Evolutionary conservation across 768 basidiomycete species (phyloP).

Genomic region (Russula ochroleuca): DNA sequence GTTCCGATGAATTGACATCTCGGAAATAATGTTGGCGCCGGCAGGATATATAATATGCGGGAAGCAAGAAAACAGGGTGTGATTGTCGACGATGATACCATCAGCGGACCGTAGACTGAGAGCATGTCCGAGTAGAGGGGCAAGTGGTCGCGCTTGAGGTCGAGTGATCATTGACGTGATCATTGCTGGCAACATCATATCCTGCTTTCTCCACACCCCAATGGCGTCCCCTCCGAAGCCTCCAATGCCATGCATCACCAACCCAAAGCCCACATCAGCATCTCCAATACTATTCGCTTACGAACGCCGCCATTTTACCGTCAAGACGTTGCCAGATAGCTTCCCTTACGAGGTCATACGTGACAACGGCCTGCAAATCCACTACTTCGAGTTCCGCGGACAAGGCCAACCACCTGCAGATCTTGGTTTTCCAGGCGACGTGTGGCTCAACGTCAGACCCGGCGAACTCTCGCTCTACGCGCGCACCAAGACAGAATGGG

Average conservation of each 20-base stretch:
- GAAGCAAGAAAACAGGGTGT: not conserved
- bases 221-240: conserved; percentile 24
- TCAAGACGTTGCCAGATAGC: conserved; percentile 26
- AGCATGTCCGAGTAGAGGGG: not conserved
- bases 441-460: conserved; percentile 29
- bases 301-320: conserved; percentile 28
- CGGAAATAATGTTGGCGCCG: not conserved
- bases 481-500: conserved; percentile 25
- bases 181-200: conserved; percentile 8
- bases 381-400: conserved; percentile 32
- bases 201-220: not conserved
- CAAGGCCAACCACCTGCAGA: conserved; percentile 30
- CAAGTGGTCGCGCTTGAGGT: conserved; percentile 1
- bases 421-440: conserved; percentile 31
- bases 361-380: conserved; percentile 29
- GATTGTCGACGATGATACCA: not conserved
- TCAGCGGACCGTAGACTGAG: not conserved
- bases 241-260: conserved; percentile 26
- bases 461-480: conserved; percentile 27
- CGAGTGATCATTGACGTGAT: conserved; percentile 20
- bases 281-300: conserved; percentile 24
- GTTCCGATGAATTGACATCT: not conserved
- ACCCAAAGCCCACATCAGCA: conserved; percentile 26
- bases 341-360: conserved; percentile 28
- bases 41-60: not conserved